Conservation (phyloP, 129 eudicot genomes). For the Sambucus nigra region DNA sequence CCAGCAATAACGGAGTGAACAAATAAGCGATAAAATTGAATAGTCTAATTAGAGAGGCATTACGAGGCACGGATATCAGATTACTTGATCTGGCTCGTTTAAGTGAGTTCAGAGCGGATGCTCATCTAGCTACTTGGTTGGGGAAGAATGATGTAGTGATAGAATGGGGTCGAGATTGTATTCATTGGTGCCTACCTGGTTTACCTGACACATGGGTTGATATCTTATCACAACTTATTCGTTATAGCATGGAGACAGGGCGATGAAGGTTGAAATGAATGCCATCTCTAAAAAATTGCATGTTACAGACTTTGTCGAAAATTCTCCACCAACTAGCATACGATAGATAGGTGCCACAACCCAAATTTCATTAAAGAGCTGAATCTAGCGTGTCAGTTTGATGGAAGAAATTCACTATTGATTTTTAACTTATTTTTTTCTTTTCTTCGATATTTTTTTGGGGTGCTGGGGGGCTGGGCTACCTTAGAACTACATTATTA, state of each 20-base stretch:
- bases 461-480: no score
- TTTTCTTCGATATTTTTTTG: no score
- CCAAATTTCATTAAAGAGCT: no score
- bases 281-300: no score
- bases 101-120: constrained; percentile 90
- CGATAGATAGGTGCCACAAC: no score
- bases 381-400: no score
- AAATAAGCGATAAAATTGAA: constrained; percentile 77
- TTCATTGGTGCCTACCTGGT: constrained; percentile 99
- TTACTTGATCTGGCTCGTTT: constrained; percentile 64
- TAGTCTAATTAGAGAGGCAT: constrained; percentile 32
- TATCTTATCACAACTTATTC: constrained; percentile 50
- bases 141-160: constrained; percentile 94
- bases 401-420: no score
- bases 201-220: constrained; percentile 95
- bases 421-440: no score
- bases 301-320: no score
- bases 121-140: constrained; percentile 90
- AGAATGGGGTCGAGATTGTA: constrained; percentile 96
- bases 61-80: constrained; percentile 48
- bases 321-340: no score
- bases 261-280: no score
- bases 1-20: constrained; percentile 77
- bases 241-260: constrained; percentile 25
- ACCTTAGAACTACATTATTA: no score